Evolutionary conservation across 2,329 filamentous ascomycete genomes (phyloP).

Genomic region (Claviceps capensis): DNA sequence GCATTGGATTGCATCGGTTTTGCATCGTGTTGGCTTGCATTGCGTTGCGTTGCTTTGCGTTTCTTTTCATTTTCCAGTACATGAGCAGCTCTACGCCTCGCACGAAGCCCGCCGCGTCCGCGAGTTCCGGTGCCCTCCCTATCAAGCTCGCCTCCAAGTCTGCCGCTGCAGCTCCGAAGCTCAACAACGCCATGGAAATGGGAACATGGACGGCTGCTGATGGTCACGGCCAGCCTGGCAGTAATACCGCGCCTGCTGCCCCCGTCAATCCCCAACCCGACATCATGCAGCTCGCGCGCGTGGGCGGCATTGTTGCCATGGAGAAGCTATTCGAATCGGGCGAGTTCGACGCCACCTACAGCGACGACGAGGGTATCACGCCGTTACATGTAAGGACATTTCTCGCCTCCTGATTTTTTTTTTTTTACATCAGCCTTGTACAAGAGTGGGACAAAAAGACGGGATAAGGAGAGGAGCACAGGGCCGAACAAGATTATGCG

Average conservation of each 20-base stretch:
- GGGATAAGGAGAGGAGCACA: background rate
- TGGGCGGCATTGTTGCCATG: slow-evolving; percentile 77
- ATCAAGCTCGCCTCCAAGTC: slow-evolving; percentile 43
- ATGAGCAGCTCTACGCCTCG: slow-evolving; percentile 30
- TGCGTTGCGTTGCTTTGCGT: background rate
- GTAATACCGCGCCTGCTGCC: background rate
- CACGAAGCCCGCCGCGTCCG: slow-evolving; percentile 22
- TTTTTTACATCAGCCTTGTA: background rate
- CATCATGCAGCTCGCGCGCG: slow-evolving; percentile 86
- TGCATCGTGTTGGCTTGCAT: too few relatives aligned
- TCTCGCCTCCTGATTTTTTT: background rate
- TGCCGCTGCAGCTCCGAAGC: slow-evolving; percentile 36
- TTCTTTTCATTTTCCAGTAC: background rate
- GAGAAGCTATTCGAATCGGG: slow-evolving; percentile 78
- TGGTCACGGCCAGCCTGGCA: slow-evolving; percentile 3
- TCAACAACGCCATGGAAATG: slow-evolving; percentile 45
- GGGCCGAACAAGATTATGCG: background rate
- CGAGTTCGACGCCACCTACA: slow-evolving; percentile 69
- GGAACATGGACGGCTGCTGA: slow-evolving; percentile 31
- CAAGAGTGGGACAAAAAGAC: background rate
- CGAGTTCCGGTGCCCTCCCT: slow-evolving; percentile 22
- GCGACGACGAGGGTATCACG: slow-evolving; percentile 87
- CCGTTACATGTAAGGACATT: slow-evolving; percentile 65
- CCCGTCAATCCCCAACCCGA: slow-evolving; percentile 43
- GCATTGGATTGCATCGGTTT: too few relatives aligned